Evolutionary conservation across 2,329 filamentous ascomycete genomes (phyloP).

Genomic region (Periconia sp.): DNA sequence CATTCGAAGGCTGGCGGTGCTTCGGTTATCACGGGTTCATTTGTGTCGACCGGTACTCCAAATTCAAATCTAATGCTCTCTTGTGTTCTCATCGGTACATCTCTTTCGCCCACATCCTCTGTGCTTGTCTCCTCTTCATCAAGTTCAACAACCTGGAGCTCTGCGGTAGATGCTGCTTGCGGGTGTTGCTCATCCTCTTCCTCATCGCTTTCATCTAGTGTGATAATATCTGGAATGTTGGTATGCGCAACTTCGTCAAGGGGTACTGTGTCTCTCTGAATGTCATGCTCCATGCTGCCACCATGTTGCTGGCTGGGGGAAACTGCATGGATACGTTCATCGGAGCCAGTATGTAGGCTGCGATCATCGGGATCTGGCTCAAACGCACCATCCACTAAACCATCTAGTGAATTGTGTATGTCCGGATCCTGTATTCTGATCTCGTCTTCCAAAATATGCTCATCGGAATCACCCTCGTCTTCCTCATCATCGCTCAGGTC

Average conservation of each 20-base stretch:
- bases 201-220: neutral
- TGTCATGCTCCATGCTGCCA: conserved; percentile 54
- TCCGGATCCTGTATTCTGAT: neutral
- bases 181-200: neutral
- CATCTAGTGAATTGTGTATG: neutral
- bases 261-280: conserved; percentile 32
- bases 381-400: conserved; percentile 6
- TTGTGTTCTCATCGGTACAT: too few relatives aligned
- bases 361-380: conserved; percentile 21
- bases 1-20: conserved; percentile 2
- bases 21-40: neutral
- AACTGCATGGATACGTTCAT: conserved; percentile 35
- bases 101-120: too few relatives aligned
- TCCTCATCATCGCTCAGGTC: neutral
- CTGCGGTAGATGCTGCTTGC: neutral
- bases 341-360: conserved; percentile 26
- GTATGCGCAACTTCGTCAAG: neutral
- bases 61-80: neutral
- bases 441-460: neutral
- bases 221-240: neutral
- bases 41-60: neutral
- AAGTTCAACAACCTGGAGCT: neutral
- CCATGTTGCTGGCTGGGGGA: neutral
- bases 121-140: neutral
- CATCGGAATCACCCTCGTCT: neutral